Base-by-base conservation (phyloP, 371 early-diverging fungal species). In the Rhizopus stolonifer region DNA sequence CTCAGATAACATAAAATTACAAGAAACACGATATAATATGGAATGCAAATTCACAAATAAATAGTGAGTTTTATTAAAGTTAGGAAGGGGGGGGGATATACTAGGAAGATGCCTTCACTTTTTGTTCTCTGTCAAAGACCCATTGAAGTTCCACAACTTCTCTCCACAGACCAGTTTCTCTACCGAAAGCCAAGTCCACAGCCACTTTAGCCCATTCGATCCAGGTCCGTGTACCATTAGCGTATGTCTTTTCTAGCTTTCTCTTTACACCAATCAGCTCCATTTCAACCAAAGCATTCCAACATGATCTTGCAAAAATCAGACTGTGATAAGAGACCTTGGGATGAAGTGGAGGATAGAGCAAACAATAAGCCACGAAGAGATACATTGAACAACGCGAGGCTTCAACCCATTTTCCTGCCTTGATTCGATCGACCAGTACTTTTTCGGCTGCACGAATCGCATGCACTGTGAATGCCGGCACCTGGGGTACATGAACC, bases 321-420 rank as follows among this genome's bases (percentile, higher is more conserved):
- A 88, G 62, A 19, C 75, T 75, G 51, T 89, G 87, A 24, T 82
- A 72, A 9, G 82, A 76, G 2, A 87, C 50, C 13, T 83, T 64
- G 1, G 92, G 89, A 61, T 90, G 89, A 43, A 74, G 69, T 4
- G 82, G 73, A 32, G 87, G 88, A 58, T 89, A 90, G 6, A 81
- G 66, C 42, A 88, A 24, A n/a, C 83, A 55, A 47, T 91, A 90
- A 10, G 83, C 70, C 0, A 84, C 80, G 56, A 85, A 69, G 1
- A 88, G 71, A 51, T 81, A 83, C n/a, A 75, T 49, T 11, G 84
- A 74, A 44, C 77, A 67, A 39, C 70, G 61, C 39, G 83, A 72
- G 0, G 84, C 82, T 44, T 79, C 65, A 0, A 67, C 62, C 84
- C 83, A 82, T 15, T 54, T 34, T 13, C 65, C 64, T 46, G 61